A percentile compares a stretch with the other conserved stretches of the same genome.
Evolutionary conservation across 2,329 filamentous ascomycete species (phyloP).

Genomic region (Penicillium hesseltinei): DNA sequence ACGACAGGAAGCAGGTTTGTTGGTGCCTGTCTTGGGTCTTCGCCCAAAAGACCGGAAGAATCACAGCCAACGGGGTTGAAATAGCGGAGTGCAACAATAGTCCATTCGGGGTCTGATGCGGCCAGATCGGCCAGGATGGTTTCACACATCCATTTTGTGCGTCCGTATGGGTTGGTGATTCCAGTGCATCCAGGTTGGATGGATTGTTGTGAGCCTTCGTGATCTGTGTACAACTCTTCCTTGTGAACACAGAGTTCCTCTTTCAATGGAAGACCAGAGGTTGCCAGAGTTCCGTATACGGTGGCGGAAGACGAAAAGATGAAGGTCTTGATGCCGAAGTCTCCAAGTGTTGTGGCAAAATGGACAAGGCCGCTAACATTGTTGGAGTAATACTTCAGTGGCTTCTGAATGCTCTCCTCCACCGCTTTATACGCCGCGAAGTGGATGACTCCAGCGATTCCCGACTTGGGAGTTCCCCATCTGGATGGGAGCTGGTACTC

Average conservation of each 20-base stretch:
- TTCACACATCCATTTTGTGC: conserved; percentile 67
- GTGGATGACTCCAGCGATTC: conserved; percentile 64
- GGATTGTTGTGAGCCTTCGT: conserved; percentile 43
- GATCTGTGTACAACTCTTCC: conserved; percentile 46
- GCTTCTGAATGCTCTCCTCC: conserved; percentile 59
- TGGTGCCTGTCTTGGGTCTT: conserved; percentile 61
- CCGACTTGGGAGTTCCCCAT: conserved; percentile 44
- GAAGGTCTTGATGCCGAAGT: conserved; percentile 63
- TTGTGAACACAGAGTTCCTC: conserved; percentile 58
- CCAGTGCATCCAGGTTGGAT: conserved; percentile 53
- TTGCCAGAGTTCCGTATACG: conserved; percentile 60
- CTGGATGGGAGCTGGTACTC: conserved; percentile 39
- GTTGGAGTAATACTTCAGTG: conserved; percentile 65
- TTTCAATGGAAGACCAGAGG: conserved; percentile 51
- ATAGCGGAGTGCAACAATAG: conserved; percentile 63
- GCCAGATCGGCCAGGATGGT: conserved; percentile 64
- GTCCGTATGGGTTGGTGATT: conserved; percentile 64
- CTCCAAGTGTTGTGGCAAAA: conserved; percentile 56
- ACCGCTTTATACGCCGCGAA: conserved; percentile 68
- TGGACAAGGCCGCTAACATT: conserved; percentile 64
- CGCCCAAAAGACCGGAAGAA: conserved; percentile 61
- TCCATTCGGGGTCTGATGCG: conserved; percentile 60
- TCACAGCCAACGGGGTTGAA: conserved; percentile 69
- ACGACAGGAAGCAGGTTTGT: conserved; percentile 66
- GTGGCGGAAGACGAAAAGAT: conserved; percentile 68